Evolutionary conservation across 805 yeast genomes (phyloP).

Genomic region (Candida pseudofarinosa): DNA sequence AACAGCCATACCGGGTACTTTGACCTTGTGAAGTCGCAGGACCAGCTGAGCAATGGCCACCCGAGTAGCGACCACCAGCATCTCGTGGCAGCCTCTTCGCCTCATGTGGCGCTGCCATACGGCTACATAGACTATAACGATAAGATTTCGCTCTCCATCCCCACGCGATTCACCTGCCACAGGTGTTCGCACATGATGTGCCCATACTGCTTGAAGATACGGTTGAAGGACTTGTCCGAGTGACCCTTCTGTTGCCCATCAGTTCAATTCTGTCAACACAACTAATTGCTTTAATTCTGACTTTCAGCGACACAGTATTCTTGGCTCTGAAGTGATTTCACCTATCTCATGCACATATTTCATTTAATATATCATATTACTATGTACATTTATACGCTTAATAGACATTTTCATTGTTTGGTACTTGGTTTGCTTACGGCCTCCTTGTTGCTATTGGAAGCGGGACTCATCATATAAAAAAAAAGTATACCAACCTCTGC

Average conservation of each 20-base stretch:
- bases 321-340: too few relatives aligned
- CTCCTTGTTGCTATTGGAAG: too few relatives aligned
- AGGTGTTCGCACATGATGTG: constrained; percentile 42
- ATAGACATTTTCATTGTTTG: too few relatives aligned
- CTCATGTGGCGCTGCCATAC: background rate
- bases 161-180: constrained; percentile 34
- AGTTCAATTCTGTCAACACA: too few relatives aligned
- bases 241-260: background rate
- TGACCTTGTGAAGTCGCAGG: background rate
- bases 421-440: too few relatives aligned
- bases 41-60: background rate
- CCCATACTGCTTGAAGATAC: constrained; percentile 35
- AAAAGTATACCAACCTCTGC: too few relatives aligned
- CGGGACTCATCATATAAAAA: too few relatives aligned
- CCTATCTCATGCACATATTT: too few relatives aligned
- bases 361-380: too few relatives aligned
- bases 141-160: constrained; percentile 22
- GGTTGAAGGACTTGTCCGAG: constrained; percentile 23
- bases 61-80: background rate
- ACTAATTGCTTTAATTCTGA: too few relatives aligned
- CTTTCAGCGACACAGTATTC: too few relatives aligned
- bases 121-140: constrained; percentile 1
- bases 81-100: background rate
- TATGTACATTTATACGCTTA: too few relatives aligned
- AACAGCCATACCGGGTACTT: background rate